These are phyloP conservation scores for Chionographis japonica DNA, from an alignment of 106 monocot species.

Conservation along the genomic window DNA sequence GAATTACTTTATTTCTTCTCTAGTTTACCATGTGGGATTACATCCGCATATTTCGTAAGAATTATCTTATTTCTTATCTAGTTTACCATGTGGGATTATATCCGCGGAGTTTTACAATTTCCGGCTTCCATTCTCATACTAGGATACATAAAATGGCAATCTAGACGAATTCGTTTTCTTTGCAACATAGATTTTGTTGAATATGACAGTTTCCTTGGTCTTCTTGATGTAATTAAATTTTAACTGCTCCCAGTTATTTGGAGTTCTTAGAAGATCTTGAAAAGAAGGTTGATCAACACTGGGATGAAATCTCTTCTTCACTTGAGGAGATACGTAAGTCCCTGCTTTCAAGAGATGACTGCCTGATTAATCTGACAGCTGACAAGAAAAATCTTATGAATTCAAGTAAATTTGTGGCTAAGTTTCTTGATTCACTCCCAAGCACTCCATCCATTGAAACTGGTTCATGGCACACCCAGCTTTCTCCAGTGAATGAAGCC, in stretches of 20 bases:
- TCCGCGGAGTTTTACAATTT: too few relatives aligned
- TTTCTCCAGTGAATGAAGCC: conserved; percentile 78
- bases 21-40: too few relatives aligned
- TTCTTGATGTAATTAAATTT: neutral
- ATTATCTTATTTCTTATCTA: too few relatives aligned
- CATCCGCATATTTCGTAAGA: too few relatives aligned
- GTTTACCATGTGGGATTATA: too few relatives aligned
- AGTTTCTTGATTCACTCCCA: conserved; percentile 88
- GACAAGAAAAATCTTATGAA: conserved; percentile 69
- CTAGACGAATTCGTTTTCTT: too few relatives aligned
- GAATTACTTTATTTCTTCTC: too few relatives aligned
- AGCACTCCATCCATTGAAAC: conserved; percentile 22
- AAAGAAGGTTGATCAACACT: conserved; percentile 79
- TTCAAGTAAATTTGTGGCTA: conserved; percentile 49
- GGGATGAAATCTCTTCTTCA: conserved; percentile 80
- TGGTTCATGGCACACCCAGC: conserved; percentile 40
- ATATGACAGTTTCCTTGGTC: too few relatives aligned
- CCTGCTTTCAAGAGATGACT: conserved; percentile 63
- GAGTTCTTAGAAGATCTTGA: conserved; percentile 88
- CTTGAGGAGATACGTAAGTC: conserved; percentile 82
- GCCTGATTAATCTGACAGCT: conserved; percentile 88
- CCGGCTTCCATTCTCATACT: too few relatives aligned
- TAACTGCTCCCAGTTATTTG: conserved; percentile 57
- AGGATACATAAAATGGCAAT: too few relatives aligned
- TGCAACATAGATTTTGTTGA: too few relatives aligned